A percentile compares a stretch with the other conserved stretches of the same genome.
phyloP scores from a whole-genome alignment of 2,329 filamentous ascomycete genomes.

The Penicillium sp. region DNA sequence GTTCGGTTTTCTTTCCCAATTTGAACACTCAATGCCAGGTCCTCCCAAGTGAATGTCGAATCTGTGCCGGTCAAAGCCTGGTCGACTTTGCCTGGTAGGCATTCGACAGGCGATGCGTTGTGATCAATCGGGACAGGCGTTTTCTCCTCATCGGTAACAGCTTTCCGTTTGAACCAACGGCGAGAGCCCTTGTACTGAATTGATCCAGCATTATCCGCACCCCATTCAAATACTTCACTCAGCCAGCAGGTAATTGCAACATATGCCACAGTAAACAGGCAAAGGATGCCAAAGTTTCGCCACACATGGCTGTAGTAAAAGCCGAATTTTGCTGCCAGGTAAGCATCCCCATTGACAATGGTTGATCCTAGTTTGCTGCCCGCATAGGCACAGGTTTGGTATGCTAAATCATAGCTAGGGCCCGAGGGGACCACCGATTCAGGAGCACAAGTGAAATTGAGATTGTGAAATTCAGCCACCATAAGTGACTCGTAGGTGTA shows the following conservation, averaged over 20 bases:
- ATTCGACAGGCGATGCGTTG: slow-evolving; percentile 17
- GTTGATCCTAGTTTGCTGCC: slow-evolving; percentile 49
- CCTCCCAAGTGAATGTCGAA: slow-evolving; percentile 60
- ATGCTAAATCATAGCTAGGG: slow-evolving; percentile 45
- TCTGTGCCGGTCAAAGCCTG: slow-evolving; percentile 47
- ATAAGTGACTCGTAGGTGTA: slow-evolving; percentile 61
- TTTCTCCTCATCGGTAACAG: slow-evolving; percentile 20
- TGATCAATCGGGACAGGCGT: slow-evolving; percentile 23
- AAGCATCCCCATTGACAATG: slow-evolving; percentile 49
- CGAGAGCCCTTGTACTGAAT: slow-evolving; percentile 60
- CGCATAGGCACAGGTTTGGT: slow-evolving; percentile 53
- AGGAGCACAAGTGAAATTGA: slow-evolving; percentile 51
- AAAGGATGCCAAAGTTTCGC: slow-evolving; percentile 68
- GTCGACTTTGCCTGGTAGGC: slow-evolving; percentile 22
- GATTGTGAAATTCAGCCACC: slow-evolving; percentile 55
- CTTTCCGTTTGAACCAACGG: slow-evolving; percentile 17
- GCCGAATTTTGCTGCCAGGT: slow-evolving; percentile 49
- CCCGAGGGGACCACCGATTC: slow-evolving; percentile 54
- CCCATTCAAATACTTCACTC: slow-evolving; percentile 60
- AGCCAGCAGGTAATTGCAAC: slow-evolving; percentile 61
- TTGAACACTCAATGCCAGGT: slow-evolving; percentile 62
- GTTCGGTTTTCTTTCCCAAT: slow-evolving; percentile 52
- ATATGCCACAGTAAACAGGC: slow-evolving; percentile 66
- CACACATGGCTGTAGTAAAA: slow-evolving; percentile 51
- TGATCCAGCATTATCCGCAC: slow-evolving; percentile 54